A percentile compares a stretch with the other conserved stretches of the same genome.
These are phyloP conservation scores for Fusarium succisae DNA, from an alignment of 2,329 filamentous ascomycete species.

Conservation along the genomic window DNA sequence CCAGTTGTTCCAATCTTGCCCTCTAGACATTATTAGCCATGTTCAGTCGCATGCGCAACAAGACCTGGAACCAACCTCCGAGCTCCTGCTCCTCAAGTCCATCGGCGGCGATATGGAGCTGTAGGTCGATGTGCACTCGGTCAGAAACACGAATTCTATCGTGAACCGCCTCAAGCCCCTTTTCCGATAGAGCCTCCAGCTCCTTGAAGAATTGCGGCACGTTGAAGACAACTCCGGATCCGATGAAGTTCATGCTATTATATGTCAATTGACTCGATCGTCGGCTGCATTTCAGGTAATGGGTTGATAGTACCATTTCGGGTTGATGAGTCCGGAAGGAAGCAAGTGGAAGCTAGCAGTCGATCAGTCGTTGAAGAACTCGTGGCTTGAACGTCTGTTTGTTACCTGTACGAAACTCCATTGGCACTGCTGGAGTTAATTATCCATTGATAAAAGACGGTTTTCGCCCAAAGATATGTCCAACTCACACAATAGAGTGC, in stretches of 20 bases:
- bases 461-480: neutral
- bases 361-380: neutral
- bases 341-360: slow-evolving; percentile 65
- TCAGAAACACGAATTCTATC: slow-evolving; percentile 7
- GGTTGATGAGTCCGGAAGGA: slow-evolving; percentile 77
- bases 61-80: neutral
- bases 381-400: neutral
- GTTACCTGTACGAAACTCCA: slow-evolving; percentile 47
- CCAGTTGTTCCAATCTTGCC: neutral
- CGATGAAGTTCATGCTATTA: slow-evolving; percentile 72
- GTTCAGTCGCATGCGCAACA: neutral
- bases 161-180: slow-evolving; percentile 44
- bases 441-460: neutral
- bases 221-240: slow-evolving; percentile 74
- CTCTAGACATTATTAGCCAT: neutral
- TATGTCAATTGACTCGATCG: neutral
- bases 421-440: slow-evolving; percentile 37
- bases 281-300: neutral
- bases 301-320: slow-evolving; percentile 53
- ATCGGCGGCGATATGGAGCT: slow-evolving; percentile 7
- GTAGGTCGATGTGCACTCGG: neutral
- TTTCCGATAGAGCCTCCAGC: slow-evolving; percentile 50
- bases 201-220: slow-evolving; percentile 59
- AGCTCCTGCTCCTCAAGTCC: slow-evolving; percentile 16
- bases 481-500: neutral